A percentile compares a stretch with the other conserved stretches of the same genome.
Evolutionary conservation across 176 grass and related monocot genomes (phyloP).

Genomic region (Cenchrus fungigraminus): DNA sequence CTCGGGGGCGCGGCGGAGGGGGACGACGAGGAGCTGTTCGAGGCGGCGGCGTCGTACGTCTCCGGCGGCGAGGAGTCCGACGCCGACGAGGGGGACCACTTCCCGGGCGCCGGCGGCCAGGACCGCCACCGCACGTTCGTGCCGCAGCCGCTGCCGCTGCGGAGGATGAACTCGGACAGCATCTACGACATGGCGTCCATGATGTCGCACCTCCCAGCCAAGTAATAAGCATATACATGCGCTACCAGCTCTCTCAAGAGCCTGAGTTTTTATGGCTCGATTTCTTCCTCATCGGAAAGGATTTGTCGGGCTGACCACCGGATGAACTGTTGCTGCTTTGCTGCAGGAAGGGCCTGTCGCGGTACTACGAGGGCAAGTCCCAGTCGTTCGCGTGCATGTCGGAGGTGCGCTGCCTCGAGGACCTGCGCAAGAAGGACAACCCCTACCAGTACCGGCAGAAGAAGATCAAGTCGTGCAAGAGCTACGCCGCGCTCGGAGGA

Average conservation of each 20-base stretch:
- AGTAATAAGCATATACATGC: constrained; percentile 58
- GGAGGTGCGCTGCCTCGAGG: constrained; percentile 62
- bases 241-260: too few species aligned
- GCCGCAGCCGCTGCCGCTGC: constrained; percentile 40
- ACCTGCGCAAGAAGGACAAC: constrained; percentile 76
- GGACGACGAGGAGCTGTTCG: constrained; percentile 45
- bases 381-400: constrained; percentile 88
- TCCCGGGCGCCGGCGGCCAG: constrained; percentile 28
- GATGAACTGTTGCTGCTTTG: background rate
- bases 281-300: background rate
- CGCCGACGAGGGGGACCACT: constrained; percentile 35
- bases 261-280: too few species aligned
- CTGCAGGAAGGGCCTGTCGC: constrained; percentile 78
- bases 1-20: background rate
- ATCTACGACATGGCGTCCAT: constrained; percentile 72
- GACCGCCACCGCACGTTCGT: constrained; percentile 25
- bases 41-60: constrained; percentile 32
- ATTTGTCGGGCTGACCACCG: background rate
- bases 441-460: constrained; percentile 52
- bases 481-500: constrained; percentile 49
- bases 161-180: constrained; percentile 55
- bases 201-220: constrained; percentile 57
- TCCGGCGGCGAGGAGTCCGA: constrained; percentile 51
- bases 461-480: constrained; percentile 67
- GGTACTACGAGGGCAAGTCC: constrained; percentile 76